Conservation (phyloP, 768 basidiomycete species). For the Russula abietina region DNA sequence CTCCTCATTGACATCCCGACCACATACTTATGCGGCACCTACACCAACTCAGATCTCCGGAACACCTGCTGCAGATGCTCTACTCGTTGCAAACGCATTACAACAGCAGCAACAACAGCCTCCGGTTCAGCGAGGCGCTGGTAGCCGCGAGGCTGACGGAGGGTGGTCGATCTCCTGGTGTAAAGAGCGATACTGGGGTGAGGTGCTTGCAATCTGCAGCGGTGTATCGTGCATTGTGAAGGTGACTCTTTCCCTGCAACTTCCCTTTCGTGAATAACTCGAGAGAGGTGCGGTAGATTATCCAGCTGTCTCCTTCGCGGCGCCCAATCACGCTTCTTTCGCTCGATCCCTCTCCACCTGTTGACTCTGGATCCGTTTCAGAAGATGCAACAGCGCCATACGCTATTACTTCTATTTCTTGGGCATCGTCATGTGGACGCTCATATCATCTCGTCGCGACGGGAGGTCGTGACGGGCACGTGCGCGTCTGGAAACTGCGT, state of each 20-base stretch:
- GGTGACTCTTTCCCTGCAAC: constrained; percentile 36
- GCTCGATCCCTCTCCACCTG: constrained; percentile 46
- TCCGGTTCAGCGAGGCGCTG: constrained; percentile 39
- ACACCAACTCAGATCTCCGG: constrained; percentile 61
- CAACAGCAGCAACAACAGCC: constrained; percentile 41
- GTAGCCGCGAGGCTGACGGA: constrained; percentile 77
- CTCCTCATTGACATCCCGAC: constrained; percentile 37
- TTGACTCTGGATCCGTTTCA: constrained; percentile 29
- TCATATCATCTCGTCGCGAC: constrained; percentile 93
- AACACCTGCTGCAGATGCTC: constrained; percentile 46
- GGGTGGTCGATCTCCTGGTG: constrained; percentile 96
- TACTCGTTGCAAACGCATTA: constrained; percentile 58
- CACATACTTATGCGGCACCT: constrained; percentile 54
- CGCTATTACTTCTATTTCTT: constrained; percentile 78
- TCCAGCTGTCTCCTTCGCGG: constrained; percentile 64
- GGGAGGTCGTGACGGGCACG: constrained; percentile 79
- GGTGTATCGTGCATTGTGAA: constrained; percentile 73
- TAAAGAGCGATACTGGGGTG: constrained; percentile 94
- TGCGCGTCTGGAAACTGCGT: constrained; percentile 83
- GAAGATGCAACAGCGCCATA: constrained; percentile 40
- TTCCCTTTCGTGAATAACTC: background rate
- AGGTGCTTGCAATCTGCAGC: constrained; percentile 71
- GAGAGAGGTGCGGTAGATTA: constrained; percentile 44
- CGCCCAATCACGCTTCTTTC: constrained; percentile 59
- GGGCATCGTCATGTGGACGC: constrained; percentile 92